phyloP scores from a whole-genome alignment of 345 rosid species.

The Combretum micranthum region DNA sequence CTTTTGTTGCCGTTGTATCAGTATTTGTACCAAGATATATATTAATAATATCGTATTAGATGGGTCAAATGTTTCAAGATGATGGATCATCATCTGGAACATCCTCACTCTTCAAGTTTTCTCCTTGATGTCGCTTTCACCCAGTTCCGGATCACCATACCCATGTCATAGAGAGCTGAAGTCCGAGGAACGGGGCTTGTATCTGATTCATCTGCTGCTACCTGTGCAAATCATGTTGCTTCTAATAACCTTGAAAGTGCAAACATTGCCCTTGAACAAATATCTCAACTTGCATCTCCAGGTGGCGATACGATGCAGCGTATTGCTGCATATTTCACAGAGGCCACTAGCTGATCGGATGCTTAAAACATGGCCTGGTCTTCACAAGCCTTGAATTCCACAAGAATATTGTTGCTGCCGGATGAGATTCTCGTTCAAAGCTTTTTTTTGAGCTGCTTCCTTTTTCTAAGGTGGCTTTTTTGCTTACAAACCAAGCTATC shows the following conservation, averaged over 20 bases:
- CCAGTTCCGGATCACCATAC: conserved; percentile 57
- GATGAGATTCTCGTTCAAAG: conserved; percentile 55
- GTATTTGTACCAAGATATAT: too few species aligned
- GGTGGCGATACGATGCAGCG: conserved; percentile 98
- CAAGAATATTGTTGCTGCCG: conserved; percentile 42
- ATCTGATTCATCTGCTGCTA: conserved; percentile 80
- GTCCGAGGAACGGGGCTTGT: conserved; percentile 93
- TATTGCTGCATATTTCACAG: conserved; percentile 77
- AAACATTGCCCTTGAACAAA: conserved; percentile 79
- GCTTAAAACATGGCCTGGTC: conserved; percentile 87
- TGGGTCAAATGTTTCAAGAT: conserved; percentile 55
- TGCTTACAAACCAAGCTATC: conserved; percentile 79
- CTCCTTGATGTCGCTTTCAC: conserved; percentile 62
- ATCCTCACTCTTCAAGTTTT: conserved; percentile 82
- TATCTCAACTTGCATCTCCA: conserved; percentile 66
- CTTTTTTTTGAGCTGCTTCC: conserved; percentile 78
- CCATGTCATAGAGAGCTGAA: conserved; percentile 79
- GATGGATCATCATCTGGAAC: conserved; percentile 86
- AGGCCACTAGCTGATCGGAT: conserved; percentile 88
- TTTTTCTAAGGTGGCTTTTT: conserved; percentile 60
- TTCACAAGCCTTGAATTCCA: conserved; percentile 72
- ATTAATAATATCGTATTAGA: too few species aligned
- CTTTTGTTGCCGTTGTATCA: too few species aligned
- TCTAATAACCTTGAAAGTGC: conserved; percentile 73
- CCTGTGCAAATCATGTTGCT: conserved; percentile 90